Evolutionary conservation across 371 early-diverging fungal genomes (phyloP), one percentile per base, ranked within the genome.

Genomic region (Lichtheimia ornata): DNA sequence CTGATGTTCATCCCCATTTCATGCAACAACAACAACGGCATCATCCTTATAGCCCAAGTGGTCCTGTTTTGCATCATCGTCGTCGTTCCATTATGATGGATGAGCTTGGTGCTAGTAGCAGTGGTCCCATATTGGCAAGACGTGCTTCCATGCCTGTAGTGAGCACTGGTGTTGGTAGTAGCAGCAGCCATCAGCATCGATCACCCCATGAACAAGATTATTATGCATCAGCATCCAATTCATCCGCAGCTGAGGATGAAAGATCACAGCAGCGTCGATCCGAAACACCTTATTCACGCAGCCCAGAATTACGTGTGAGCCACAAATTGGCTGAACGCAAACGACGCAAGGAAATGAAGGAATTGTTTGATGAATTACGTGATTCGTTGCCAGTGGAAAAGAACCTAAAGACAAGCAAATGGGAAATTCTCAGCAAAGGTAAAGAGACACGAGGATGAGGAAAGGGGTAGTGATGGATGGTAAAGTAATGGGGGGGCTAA

Each of bases 261-360:
- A 28, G 50, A 50, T 20, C 28, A 40, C 24, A 20, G 12, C 49
- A 43, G 2, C 58, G 70, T 55, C 76, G 73, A 67, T 55, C 71
- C 5, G 85, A 87, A 43, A 84, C 84, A 15, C 88, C 89, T 5
- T 90, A 91, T 64, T 79, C 88, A 20, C 84, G 91, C 18, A 78
- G 83, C 0, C 91, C 90, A 1, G 88, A 88, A 59, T 68, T 91
- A 22, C 67, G 85, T 47, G 82, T 89, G 9, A 85, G 86, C 53
- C 94, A 94, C 74, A 94, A 94, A 67, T 65, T 94, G 28, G 94
- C 94, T 7, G 94, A 94, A 66, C 79, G 93, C 7, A 90, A 91
- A 54, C 81, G 94, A 30, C 81, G 94, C 52, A 89, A 88, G 69
- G 92, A 94, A 62, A 91, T 94, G 93, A 93, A 93, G 65, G 88